Percentiles rank a stretch among this genome's conserved stretches.
Evolutionary conservation across 306 rosid species (phyloP).

Genomic region (Citrullus mucosospermus): DNA sequence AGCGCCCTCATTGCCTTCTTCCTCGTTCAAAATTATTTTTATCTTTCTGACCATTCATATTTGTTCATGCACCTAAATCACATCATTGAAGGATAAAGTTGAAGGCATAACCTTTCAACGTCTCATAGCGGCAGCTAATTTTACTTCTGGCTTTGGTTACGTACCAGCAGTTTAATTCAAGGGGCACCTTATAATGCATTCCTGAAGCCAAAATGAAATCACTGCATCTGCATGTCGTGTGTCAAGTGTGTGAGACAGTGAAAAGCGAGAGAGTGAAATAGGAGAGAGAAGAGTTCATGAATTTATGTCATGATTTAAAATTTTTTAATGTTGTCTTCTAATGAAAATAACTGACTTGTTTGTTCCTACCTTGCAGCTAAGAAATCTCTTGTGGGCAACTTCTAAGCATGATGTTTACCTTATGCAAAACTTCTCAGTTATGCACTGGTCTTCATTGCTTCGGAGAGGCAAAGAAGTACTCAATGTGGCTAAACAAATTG

Average conservation of each 20-base stretch:
- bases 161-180: neutral
- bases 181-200: neutral
- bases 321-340: slow-evolving; percentile 11
- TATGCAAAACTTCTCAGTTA: slow-evolving; percentile 81
- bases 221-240: neutral
- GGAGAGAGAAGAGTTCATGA: neutral
- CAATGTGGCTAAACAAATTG: slow-evolving; percentile 59
- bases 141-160: neutral
- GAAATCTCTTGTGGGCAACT: slow-evolving; percentile 86
- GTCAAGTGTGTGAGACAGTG: neutral
- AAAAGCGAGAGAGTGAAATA: neutral
- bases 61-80: neutral
- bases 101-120: neutral
- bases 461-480: slow-evolving; percentile 67
- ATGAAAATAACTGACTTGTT: slow-evolving; percentile 10
- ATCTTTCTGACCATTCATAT: neutral
- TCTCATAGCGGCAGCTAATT: neutral
- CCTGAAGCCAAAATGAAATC: neutral
- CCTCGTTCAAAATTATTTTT: neutral
- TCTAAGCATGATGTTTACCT: slow-evolving; percentile 94
- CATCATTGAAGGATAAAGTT: neutral
- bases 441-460: slow-evolving; percentile 79
- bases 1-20: neutral
- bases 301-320: neutral
- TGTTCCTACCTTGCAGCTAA: slow-evolving; percentile 43